phyloP scores from a whole-genome alignment of 768 basidiomycete species.

The Pulveroboletus ravenelii region DNA sequence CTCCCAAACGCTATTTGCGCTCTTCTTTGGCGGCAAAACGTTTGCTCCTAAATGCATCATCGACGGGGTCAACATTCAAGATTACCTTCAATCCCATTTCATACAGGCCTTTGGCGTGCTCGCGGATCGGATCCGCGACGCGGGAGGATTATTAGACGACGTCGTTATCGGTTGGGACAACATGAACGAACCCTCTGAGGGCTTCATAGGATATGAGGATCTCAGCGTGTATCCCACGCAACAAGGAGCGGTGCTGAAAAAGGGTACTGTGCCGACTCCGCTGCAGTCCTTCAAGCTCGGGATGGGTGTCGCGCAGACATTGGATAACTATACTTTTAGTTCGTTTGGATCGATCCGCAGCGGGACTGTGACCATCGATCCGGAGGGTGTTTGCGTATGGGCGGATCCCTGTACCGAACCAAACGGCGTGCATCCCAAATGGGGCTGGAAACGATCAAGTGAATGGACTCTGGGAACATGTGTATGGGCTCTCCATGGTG shows the following conservation, averaged over 20 bases:
- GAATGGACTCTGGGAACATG: slow-evolving; percentile 77
- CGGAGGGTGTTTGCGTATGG: slow-evolving; percentile 79
- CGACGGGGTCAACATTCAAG: slow-evolving; percentile 89
- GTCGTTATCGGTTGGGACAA: slow-evolving; percentile 97
- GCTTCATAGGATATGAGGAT: slow-evolving; percentile 62
- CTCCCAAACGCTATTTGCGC: slow-evolving; percentile 85
- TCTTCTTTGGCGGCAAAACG: slow-evolving; percentile 88
- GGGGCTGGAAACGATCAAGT: slow-evolving; percentile 78
- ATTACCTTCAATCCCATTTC: slow-evolving; percentile 76
- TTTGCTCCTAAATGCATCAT: slow-evolving; percentile 91
- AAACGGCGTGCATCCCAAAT: slow-evolving; percentile 57
- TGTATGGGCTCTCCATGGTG: slow-evolving; percentile 83
- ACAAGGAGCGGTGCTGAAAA: slow-evolving; percentile 73
- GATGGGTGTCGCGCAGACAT: slow-evolving; percentile 78
- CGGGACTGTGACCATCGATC: slow-evolving; percentile 80
- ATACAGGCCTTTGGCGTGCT: slow-evolving; percentile 71
- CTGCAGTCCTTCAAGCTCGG: slow-evolving; percentile 80
- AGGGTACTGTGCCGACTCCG: slow-evolving; percentile 83
- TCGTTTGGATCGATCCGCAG: slow-evolving; percentile 68
- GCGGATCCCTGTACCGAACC: slow-evolving; percentile 48
- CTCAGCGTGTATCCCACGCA: slow-evolving; percentile 57
- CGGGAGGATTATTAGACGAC: slow-evolving; percentile 72
- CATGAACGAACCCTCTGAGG: slow-evolving; percentile 92
- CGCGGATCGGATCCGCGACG: slow-evolving; percentile 71
- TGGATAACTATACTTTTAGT: slow-evolving; percentile 81